Conservation (phyloP, 1,284 basidiomycete species). For the Sanghuangporus baumii region DNA sequence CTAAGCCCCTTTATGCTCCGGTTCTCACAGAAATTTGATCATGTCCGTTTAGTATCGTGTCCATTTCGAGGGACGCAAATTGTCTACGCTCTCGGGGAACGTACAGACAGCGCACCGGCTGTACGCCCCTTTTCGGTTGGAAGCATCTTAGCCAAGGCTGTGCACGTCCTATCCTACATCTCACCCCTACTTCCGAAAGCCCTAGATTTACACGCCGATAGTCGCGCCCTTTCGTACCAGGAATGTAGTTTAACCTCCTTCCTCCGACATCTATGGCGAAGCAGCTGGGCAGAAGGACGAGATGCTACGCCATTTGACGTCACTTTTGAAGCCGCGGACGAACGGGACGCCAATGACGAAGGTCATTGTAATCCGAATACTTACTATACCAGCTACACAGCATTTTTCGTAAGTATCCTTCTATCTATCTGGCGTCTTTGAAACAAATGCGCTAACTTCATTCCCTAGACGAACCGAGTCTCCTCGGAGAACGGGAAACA, state of each 20-base stretch:
- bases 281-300: constrained; percentile 43
- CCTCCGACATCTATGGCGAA: constrained; percentile 37
- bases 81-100: constrained; percentile 42
- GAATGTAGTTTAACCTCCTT: constrained; percentile 32
- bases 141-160: constrained; percentile 32
- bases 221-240: constrained; percentile 35
- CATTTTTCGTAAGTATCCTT: constrained; percentile 31
- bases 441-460: background rate
- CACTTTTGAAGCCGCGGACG: constrained; percentile 41
- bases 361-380: constrained; percentile 33
- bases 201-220: constrained; percentile 41
- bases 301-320: constrained; percentile 45
- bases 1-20: background rate
- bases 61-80: constrained; percentile 46
- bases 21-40: background rate
- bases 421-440: background rate
- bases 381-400: constrained; percentile 40
- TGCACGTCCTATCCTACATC: constrained; percentile 39
- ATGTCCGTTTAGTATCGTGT: constrained; percentile 32
- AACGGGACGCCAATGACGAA: constrained; percentile 36
- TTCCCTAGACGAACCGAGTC: background rate
- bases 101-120: constrained; percentile 34
- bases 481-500: constrained; percentile 6
- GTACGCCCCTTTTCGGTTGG: constrained; percentile 40
- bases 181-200: constrained; percentile 34